phyloP scores from a whole-genome alignment of 2,329 filamentous ascomycete genomes.

The Clonostachys byssicola region DNA sequence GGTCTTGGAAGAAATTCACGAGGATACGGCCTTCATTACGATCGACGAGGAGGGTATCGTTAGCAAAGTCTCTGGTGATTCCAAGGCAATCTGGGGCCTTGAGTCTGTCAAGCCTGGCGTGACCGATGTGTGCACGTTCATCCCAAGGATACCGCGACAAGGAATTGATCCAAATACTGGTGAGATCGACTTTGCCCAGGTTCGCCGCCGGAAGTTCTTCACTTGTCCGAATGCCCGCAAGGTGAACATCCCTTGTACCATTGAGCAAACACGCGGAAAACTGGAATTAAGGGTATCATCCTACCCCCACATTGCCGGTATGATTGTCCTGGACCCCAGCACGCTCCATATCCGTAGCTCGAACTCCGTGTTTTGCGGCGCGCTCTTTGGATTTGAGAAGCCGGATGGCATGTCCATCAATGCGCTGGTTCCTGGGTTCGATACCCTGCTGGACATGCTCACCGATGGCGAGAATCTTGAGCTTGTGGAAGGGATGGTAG shows the following conservation, averaged over 20 bases:
- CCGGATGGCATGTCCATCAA: constrained; percentile 78
- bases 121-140: constrained; percentile 66
- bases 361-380: constrained; percentile 90
- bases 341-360: constrained; percentile 82
- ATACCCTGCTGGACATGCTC: constrained; percentile 75
- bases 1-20: constrained; percentile 96
- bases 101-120: constrained; percentile 62
- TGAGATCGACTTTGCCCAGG: constrained; percentile 73
- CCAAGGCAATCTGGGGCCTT: constrained; percentile 81
- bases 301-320: constrained; percentile 95
- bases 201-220: constrained; percentile 71
- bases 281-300: constrained; percentile 81
- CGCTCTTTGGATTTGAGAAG: constrained; percentile 83
- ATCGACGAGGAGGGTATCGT: constrained; percentile 77
- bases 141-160: constrained; percentile 78
- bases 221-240: constrained; percentile 75
- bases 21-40: constrained; percentile 77
- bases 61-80: constrained; percentile 66
- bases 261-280: constrained; percentile 68
- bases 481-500: constrained; percentile 88
- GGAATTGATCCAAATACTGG: constrained; percentile 66
- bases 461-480: constrained; percentile 82
- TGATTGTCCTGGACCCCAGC: constrained; percentile 83
- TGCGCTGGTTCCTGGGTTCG: constrained; percentile 81
- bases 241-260: constrained; percentile 78